A percentile compares a stretch with the other conserved stretches of the same genome.
phyloP scores from a whole-genome alignment of 2,329 filamentous ascomycete genomes.

The Simplicillium sp. region DNA sequence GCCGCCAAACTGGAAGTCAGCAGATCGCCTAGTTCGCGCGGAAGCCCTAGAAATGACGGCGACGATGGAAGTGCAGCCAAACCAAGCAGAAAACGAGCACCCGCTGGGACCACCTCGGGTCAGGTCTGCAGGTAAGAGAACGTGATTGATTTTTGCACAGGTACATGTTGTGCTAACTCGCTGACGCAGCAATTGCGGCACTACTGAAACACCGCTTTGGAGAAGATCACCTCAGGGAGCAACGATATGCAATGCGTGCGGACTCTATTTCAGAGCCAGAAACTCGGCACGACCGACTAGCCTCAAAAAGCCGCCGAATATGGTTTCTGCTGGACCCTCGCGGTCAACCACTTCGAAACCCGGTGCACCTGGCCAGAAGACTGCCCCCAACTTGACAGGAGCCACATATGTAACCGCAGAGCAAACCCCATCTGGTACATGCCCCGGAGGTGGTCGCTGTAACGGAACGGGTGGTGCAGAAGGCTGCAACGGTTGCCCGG shows the following conservation, averaged over 20 bases:
- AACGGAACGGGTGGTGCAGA: constrained; percentile 95
- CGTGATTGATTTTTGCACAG: not conserved
- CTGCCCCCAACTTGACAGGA: constrained; percentile 29
- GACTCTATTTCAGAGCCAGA: constrained; percentile 85
- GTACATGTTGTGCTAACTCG: not conserved
- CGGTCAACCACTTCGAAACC: constrained; percentile 31
- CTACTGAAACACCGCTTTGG: constrained; percentile 90
- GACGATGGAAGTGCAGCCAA: constrained; percentile 9
- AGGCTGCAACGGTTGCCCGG: constrained; percentile 90
- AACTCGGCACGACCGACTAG: constrained; percentile 88
- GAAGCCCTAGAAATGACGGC: constrained; percentile 13
- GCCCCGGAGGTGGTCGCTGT: constrained; percentile 87
- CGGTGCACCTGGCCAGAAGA: constrained; percentile 27
- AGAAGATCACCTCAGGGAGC: constrained; percentile 84
- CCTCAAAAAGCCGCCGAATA: constrained; percentile 64
- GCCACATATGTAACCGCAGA: constrained; percentile 72
- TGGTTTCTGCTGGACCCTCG: constrained; percentile 31
- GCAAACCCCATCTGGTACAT: constrained; percentile 71
- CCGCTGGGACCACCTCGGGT: not conserved
- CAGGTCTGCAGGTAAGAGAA: constrained; percentile 6
- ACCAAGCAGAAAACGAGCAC: not conserved
- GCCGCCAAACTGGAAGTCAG: constrained; percentile 13
- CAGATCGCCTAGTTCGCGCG: constrained; percentile 15
- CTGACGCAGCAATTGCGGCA: constrained; percentile 73
- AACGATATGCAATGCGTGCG: constrained; percentile 96